Evolutionary conservation across 139 green algal genomes (phyloP).

Genomic region (Closterium sp.): DNA sequence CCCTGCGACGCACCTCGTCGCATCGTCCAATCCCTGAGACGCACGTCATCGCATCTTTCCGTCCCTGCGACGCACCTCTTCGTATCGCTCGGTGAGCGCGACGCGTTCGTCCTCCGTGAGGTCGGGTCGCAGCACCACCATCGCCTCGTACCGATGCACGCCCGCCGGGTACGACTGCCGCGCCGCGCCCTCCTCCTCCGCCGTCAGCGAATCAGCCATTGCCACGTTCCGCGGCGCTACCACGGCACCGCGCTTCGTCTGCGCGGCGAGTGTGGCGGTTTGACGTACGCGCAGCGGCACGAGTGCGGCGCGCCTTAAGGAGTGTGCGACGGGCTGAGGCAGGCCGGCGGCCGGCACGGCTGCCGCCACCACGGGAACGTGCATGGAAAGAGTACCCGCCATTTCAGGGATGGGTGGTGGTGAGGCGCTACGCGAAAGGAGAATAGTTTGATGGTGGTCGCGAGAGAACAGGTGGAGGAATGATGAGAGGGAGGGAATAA

Average conservation of each 20-base stretch:
- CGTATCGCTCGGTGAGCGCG: slow-evolving; percentile 44
- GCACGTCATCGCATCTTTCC: too few relatives aligned
- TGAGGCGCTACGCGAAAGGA: not conserved
- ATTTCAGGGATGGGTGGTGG: not conserved
- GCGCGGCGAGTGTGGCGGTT: not conserved
- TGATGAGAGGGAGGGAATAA: not conserved
- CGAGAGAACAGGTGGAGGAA: not conserved
- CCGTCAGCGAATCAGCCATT: slow-evolving; percentile 35
- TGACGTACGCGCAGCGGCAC: not conserved
- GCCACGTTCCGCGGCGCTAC: slow-evolving; percentile 5
- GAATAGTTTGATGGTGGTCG: not conserved
- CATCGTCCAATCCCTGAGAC: too few relatives aligned
- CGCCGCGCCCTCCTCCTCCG: slow-evolving; percentile 33
- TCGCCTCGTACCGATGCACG: slow-evolving; percentile 38
- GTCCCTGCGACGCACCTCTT: slow-evolving; percentile 49
- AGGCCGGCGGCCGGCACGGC: not conserved
- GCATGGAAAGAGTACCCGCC: not conserved
- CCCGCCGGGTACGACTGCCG: slow-evolving; percentile 38
- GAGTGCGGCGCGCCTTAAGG: not conserved
- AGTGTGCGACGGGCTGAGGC: not conserved
- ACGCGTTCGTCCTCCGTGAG: slow-evolving; percentile 39
- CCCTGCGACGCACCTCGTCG: too few relatives aligned
- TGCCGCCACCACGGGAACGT: not conserved
- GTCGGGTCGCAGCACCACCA: slow-evolving; percentile 49
- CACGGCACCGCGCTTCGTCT: not conserved